A percentile compares a stretch with the other conserved stretches of the same genome.
These are phyloP conservation scores for Fusarium domesticum DNA, from an alignment of 2,329 filamentous ascomycete genomes.

Conservation along the genomic window DNA sequence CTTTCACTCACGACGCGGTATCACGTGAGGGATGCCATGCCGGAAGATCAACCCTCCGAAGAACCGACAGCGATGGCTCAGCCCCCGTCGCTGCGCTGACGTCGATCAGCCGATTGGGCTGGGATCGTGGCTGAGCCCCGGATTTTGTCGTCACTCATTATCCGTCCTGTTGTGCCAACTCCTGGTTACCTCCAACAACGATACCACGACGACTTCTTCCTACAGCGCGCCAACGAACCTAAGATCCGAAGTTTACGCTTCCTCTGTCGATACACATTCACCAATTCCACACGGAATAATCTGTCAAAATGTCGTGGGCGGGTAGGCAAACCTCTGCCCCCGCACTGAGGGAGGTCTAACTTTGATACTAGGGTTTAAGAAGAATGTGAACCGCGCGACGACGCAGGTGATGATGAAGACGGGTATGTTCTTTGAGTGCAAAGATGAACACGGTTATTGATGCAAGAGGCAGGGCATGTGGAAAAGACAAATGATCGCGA, in stretches of 20 bases:
- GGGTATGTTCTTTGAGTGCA: constrained; percentile 46
- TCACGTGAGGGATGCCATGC: constrained; percentile 28
- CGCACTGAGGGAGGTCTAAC: constrained; percentile 33
- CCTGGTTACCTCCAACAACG: constrained; percentile 15
- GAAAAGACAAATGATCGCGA: constrained; percentile 98
- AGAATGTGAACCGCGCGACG: constrained; percentile 97
- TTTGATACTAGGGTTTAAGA: constrained; percentile 53
- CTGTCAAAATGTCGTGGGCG: constrained; percentile 65
- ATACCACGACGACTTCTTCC: constrained; percentile 11
- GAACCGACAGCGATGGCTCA: constrained; percentile 14
- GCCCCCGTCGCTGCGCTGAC: constrained; percentile 30
- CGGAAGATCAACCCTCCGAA: constrained; percentile 11
- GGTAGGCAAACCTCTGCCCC: constrained; percentile 44
- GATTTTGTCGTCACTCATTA: constrained; percentile 32
- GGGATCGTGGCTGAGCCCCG: constrained; percentile 33
- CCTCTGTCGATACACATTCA: constrained; percentile 7
- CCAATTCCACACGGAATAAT: constrained; percentile 8
- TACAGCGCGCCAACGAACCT: constrained; percentile 14
- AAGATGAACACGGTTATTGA: constrained; percentile 10
- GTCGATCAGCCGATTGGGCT: constrained; percentile 33
- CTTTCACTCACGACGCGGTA: constrained; percentile 15
- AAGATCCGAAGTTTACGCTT: constrained; percentile 6
- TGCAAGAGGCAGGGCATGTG: constrained; percentile 82
- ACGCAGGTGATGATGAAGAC: constrained; percentile 99
- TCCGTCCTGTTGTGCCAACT: constrained; percentile 23